A percentile compares a stretch with the other conserved stretches of the same genome.
Evolutionary conservation across 2,329 filamentous ascomycete genomes (phyloP).

Genomic region (Diaporthe aspalathi): DNA sequence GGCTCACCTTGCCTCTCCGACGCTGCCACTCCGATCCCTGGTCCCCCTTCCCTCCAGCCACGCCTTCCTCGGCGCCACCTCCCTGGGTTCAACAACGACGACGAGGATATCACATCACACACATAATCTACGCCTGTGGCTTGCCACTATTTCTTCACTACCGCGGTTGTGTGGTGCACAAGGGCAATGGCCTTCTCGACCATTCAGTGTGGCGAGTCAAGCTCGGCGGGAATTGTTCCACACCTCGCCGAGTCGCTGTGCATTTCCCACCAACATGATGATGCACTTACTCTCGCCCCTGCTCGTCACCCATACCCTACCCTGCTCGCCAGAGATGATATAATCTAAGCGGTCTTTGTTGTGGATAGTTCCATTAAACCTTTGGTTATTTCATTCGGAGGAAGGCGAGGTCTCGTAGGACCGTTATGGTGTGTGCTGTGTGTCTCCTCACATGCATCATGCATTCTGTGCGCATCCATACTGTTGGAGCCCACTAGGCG

Average conservation of each 20-base stretch:
- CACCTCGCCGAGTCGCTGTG: background rate
- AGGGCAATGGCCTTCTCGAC: no score
- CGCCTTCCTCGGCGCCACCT: background rate
- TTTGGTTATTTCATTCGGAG: background rate
- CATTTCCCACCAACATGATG: background rate
- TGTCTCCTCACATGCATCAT: background rate
- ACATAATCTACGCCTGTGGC: background rate
- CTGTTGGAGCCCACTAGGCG: background rate
- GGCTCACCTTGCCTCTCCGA: constrained; percentile 29
- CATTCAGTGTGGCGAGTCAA: background rate
- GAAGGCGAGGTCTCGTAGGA: background rate
- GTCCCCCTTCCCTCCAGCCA: constrained; percentile 14
- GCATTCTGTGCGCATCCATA: background rate
- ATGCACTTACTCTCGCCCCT: background rate
- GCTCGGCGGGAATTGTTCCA: background rate
- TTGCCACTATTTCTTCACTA: background rate
- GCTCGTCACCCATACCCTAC: no score
- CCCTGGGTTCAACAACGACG: constrained; percentile 9
- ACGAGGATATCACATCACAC: background rate
- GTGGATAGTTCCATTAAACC: background rate
- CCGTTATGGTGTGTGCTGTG: background rate
- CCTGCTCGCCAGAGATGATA: background rate
- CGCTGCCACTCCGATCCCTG: constrained; percentile 8
- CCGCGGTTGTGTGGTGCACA: background rate
- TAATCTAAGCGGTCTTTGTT: background rate